Base-by-base conservation (phyloP, 768 basidiomycete genomes). In the Arthromyces matolae region DNA sequence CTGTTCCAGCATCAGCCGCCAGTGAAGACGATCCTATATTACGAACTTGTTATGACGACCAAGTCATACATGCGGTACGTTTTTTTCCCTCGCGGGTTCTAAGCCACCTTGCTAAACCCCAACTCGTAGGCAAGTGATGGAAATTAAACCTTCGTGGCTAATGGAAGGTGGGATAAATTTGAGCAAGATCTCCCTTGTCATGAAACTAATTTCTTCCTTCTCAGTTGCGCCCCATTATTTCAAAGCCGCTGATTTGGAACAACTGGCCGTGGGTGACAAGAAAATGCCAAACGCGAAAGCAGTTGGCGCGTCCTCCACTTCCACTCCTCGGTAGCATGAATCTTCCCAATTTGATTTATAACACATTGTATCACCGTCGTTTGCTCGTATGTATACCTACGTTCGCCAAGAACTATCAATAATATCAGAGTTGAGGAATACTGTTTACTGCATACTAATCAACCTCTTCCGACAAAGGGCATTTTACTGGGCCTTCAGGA, bases 1-100 rank as follows among this genome's bases (percentile, higher is more conserved):
- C 67, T 99, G 52, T 96, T 97, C 81, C 90, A 97, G 58, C 83
- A 84, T 63, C 94, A 97, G 56, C 96, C 96, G 2, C 96, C 96
- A 0, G 80, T 93, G 10, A 89, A 86, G 63, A 88, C 89, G 13
- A 64, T 98, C 8, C 65, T 96, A 38, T 99, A 98, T 68, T 97
- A 98, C 61, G 96, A 98, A 66, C 80, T 99, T 19, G 95, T 99
- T 19, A 87, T 95, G 79, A 99, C 96, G 7, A 86, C 86, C 31
- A 97, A 98, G 69, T 97, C 96, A 25, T 99, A 96, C 61, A 88
- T 97, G 80, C 77, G 91, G 77, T 82, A 41, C 10, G 76, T 67
- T 13, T 32, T 46, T 32, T 52, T 20, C 24, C 43, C 18, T 24
- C 24, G 1, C 10, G 25, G 8, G 8, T 12, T 25, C 16, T 29